Evolutionary conservation across 148 eudicot species (phyloP).

Genomic region (Nepenthes gracilis): DNA sequence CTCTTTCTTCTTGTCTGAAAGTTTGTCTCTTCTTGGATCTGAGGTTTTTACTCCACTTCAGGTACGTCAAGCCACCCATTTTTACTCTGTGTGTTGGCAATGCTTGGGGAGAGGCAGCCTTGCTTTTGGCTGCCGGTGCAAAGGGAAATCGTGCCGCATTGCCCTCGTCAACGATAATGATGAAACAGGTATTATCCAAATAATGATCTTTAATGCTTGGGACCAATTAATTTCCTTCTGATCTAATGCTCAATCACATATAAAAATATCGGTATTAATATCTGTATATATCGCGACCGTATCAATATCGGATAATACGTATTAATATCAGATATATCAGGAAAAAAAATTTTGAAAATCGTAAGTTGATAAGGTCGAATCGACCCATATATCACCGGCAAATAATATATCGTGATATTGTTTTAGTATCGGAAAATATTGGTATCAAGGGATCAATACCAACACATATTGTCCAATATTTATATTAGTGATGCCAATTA

Average conservation of each 20-base stretch:
- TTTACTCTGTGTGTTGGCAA: constrained; percentile 90
- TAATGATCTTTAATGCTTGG: not conserved
- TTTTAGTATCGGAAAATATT: too few relatives aligned
- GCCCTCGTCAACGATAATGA: constrained; percentile 95
- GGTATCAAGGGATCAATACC: too few relatives aligned
- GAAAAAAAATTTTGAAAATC: too few relatives aligned
- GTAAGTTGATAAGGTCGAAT: too few relatives aligned
- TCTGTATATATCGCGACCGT: too few relatives aligned
- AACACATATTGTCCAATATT: too few relatives aligned
- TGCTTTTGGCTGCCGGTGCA: constrained; percentile 90
- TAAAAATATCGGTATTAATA: too few relatives aligned
- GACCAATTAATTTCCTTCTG: not conserved
- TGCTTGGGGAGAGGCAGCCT: constrained; percentile 99
- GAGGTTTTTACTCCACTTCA: constrained; percentile 15
- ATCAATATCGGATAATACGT: too few relatives aligned
- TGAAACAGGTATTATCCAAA: constrained; percentile 42
- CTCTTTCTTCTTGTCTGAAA: not conserved
- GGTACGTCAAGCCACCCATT: constrained; percentile 71
- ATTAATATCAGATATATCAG: too few relatives aligned
- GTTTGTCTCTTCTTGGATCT: not conserved
- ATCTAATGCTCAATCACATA: too few relatives aligned
- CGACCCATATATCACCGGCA: too few relatives aligned
- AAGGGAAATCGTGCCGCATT: constrained; percentile 92
- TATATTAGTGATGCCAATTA: not conserved
- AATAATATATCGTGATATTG: too few relatives aligned